A percentile compares a stretch with the other conserved stretches of the same genome.
These are phyloP conservation scores for Prosopis cineraria DNA, from an alignment of 306 rosid genomes.

Conservation along the genomic window DNA sequence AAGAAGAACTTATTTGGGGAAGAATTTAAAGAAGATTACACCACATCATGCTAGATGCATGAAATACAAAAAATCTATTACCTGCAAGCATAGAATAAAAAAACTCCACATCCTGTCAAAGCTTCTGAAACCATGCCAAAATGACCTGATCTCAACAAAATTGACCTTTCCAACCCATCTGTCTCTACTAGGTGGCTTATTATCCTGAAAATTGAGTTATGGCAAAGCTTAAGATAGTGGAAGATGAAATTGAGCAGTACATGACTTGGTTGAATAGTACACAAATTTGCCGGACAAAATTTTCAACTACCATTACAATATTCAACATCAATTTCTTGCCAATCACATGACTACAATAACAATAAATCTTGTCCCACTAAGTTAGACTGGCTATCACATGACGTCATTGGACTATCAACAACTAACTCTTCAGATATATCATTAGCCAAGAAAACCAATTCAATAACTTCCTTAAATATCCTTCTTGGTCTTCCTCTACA, in stretches of 20 bases:
- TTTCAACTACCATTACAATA: background rate
- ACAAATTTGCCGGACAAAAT: background rate
- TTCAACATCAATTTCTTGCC: background rate
- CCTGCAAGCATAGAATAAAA: constrained; percentile 92
- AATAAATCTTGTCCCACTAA: background rate
- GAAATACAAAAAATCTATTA: constrained; percentile 34
- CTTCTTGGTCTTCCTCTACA: background rate
- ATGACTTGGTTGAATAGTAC: constrained; percentile 2
- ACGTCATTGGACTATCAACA: background rate
- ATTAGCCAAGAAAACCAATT: background rate
- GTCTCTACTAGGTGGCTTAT: constrained; percentile 55
- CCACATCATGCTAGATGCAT: background rate
- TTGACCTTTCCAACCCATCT: constrained; percentile 95
- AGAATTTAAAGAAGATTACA: background rate
- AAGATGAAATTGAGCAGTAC: background rate
- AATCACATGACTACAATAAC: constrained; percentile 5
- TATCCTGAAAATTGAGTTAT: constrained; percentile 56
- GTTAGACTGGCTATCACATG: background rate
- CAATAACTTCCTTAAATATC: background rate
- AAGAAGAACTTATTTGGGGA: constrained; percentile 20
- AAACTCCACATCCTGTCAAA: constrained; percentile 99
- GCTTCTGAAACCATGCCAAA: constrained; percentile 97
- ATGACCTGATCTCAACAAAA: constrained; percentile 95
- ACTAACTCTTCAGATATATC: background rate
- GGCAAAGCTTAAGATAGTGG: constrained; percentile 29